Base-by-base conservation (phyloP, 768 basidiomycete species). In the Pisolithus tinctorius region DNA sequence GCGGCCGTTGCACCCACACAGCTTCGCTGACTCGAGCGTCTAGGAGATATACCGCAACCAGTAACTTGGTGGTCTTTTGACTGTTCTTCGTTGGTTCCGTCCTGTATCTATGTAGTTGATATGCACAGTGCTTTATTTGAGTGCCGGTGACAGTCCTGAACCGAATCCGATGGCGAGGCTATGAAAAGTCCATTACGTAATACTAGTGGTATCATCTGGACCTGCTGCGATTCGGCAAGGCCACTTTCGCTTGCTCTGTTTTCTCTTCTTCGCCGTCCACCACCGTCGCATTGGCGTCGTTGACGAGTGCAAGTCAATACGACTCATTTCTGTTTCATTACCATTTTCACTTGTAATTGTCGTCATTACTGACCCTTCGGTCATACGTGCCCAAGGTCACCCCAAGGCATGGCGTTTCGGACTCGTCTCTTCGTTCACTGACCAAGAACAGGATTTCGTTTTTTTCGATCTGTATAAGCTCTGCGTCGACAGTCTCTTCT, bases 11-110 rank as follows among this genome's bases (percentile, higher is more conserved):
- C 13, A 34, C 4, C 13, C 13, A 34, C 4, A 34, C 13, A 34
- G 13, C 2, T 34, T 34, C 14, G 43, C 27, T 45, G 43, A 45
- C 31, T 5, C 1, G 14, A 9, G 23, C 42, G 16, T 13, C 29
- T 29, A 71, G 71, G 58, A 60, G 55, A 63, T 66, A 34, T 72
- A 66, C 55, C 62, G 64, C 63, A 64, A 58, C 34, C 65, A 70
- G 54, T 66, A 52, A 55, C 27, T 46, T n/a, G 27, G 14, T 31
- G 17, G 26, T 37, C n/a, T 48, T 39, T 47, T 27, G 29, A 48
- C 39, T 44, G 14, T 36, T 26, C 42, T 40, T 31, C 13, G 16
- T 55, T 14, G 17, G 10, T 44, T 26, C 25, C 14, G 34, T 39
- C 26, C 23, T 49, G 48, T 29, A 47, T 14, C 30, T 37, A 47